Evolutionary conservation across 306 rosid genomes (phyloP), one percentile per base, ranked within the genome.

Genomic region (Cicer pinnatifidum): DNA sequence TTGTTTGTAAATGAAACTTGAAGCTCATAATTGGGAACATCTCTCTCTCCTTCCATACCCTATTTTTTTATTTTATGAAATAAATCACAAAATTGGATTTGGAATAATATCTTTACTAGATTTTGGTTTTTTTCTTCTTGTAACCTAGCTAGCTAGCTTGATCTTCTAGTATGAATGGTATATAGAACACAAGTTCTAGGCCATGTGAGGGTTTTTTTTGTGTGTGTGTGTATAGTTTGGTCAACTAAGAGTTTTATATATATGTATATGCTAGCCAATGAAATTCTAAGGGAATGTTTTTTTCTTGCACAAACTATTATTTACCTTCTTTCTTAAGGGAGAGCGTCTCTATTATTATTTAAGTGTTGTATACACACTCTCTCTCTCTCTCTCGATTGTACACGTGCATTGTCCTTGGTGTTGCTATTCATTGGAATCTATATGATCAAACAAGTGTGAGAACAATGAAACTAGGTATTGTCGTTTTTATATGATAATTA

Each of bases 31-130:
- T 77, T 85, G 7, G 85, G 81, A 83, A 82, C 81, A 54, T 74
- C 89, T 74, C 86, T 77, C 61, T 72, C 84, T 17, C 93, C 88
- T 78, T 93, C 98, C 98, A 93, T 92, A 35, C 2, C 51, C 60
- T 9, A 28, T 28, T 28, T 41, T n/a, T 37, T 37, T 23, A 2
- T 17, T 73, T 38, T 51, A 28, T 72, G 28, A 33, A 35, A 3
- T 72, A 33, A 54, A 54, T 6, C 33, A 4, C 11, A 61, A 63
- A 63, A 13, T 67, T 65, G 62, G 78, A 12, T 56, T 76, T 54
- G 54, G 71, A 69, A 51, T 33, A 6, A 44, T 66, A 69, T 44
- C 73, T 59, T 70, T 37, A 52, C 1, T 60, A 35, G 19, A 9
- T 64, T 71, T 38, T 69, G 28, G 37, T 46, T 73, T 15, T 46